Percentiles rank a stretch among this genome's conserved stretches.
Conservation (phyloP, 2,329 filamentous ascomycete genomes). For the Aspergillus fumigatus region DNA sequence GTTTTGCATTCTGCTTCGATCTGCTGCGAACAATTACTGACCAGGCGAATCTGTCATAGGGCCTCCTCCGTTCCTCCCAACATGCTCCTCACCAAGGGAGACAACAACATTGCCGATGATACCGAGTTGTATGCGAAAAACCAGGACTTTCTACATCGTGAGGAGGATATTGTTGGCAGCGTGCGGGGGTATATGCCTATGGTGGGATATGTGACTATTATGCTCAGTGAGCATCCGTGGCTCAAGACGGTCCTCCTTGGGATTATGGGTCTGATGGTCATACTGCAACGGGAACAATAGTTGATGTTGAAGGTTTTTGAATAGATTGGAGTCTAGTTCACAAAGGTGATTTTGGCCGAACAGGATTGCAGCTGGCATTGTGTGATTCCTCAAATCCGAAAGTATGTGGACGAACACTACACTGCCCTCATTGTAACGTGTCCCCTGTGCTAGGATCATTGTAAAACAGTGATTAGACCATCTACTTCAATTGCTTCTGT, state of each 20-base stretch:
- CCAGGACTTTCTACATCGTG: conserved; percentile 78
- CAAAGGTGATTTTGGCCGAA: not conserved
- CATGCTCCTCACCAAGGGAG: conserved; percentile 87
- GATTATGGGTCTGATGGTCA: conserved; percentile 89
- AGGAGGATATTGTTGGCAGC: conserved; percentile 84
- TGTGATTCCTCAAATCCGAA: not conserved
- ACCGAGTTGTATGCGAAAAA: conserved; percentile 82
- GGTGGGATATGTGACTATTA: conserved; percentile 94
- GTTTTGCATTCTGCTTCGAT: not conserved
- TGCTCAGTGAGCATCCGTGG: conserved; percentile 94
- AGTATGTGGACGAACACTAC: not conserved
- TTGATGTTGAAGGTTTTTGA: not conserved
- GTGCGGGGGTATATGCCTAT: conserved; percentile 90
- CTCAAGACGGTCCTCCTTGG: conserved; percentile 92
- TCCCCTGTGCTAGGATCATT: not conserved
- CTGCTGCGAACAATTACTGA: not conserved
- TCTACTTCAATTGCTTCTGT: too few species aligned
- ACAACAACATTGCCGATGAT: conserved; percentile 93
- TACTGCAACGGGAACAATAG: conserved; percentile 78
- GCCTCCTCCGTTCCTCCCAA: conserved; percentile 24
- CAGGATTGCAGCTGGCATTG: not conserved
- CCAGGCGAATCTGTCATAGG: conserved; percentile 12
- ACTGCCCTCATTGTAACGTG: not conserved
- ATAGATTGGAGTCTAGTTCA: not conserved
- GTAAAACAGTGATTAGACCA: too few species aligned